A percentile compares a stretch with the other conserved stretches of the same genome.
phyloP scores from a whole-genome alignment of 495 filamentous ascomycete genomes.

The Saxophila tyrrhenica region DNA sequence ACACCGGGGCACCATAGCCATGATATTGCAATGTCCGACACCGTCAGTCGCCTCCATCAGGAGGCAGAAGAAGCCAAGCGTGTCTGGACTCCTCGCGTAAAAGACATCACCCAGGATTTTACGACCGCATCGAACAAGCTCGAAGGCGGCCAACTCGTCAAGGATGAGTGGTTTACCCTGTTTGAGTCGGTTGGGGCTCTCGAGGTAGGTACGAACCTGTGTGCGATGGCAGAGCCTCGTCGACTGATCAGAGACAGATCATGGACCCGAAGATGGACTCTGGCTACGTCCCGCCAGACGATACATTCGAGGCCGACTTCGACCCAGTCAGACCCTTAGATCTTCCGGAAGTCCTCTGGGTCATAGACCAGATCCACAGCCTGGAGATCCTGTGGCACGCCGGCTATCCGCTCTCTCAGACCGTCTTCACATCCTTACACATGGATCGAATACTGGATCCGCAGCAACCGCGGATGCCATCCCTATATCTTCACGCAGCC shows the following conservation, averaged over 20 bases:
- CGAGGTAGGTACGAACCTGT: conserved; percentile 50
- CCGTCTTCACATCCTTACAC: conserved; percentile 87
- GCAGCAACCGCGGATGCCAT: conserved; percentile 16
- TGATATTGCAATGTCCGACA: not conserved
- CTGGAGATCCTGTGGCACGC: conserved; percentile 90
- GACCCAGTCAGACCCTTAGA: conserved; percentile 57
- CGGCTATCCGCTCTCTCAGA: conserved; percentile 88
- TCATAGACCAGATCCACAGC: conserved; percentile 88
- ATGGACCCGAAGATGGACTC: conserved; percentile 99
- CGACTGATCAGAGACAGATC: conserved; percentile 47
- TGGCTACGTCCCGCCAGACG: conserved; percentile 62
- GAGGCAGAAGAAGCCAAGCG: conserved; percentile 7
- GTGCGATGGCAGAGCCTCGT: not conserved
- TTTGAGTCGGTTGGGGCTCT: conserved; percentile 91
- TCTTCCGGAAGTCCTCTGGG: conserved; percentile 73
- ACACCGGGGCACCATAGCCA: not conserved
- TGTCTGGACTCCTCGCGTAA: conserved; percentile 6
- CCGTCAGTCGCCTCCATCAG: not conserved
- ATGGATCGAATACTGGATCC: conserved; percentile 74
- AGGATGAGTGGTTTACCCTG: conserved; percentile 87
- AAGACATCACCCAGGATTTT: conserved; percentile 73
- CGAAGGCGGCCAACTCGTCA: conserved; percentile 68
- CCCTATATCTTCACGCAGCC: not conserved
- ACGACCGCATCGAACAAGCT: conserved; percentile 58
- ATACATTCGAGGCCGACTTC: conserved; percentile 76